These are phyloP conservation scores for Choricystis sp. DNA, from an alignment of 139 green algal species.

Conservation along the genomic window DNA sequence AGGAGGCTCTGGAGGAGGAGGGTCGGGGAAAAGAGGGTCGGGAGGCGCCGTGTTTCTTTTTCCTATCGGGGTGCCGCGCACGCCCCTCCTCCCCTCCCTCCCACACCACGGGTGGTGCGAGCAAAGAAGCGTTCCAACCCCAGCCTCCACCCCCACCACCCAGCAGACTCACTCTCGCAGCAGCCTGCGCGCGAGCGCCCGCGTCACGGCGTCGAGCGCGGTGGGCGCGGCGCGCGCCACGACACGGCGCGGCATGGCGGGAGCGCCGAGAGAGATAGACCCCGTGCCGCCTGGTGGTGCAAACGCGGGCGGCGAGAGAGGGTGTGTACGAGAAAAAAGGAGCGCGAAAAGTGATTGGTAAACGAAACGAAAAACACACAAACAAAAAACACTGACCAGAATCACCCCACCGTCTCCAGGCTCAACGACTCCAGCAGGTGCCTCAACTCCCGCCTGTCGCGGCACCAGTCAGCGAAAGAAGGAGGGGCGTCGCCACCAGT, in stretches of 20 bases:
- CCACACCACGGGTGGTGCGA: no score
- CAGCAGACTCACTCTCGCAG: no score
- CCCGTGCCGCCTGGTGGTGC: no score
- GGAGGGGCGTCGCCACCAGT: background rate
- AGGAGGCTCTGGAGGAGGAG: background rate
- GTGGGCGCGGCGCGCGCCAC: no score
- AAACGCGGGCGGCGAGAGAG: background rate
- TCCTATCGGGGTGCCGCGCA: no score
- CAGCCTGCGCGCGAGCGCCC: no score
- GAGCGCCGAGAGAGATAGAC: no score
- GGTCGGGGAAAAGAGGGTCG: background rate
- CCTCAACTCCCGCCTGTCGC: slow-evolving; percentile 32
- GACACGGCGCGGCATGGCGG: no score
- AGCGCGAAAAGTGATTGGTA: background rate
- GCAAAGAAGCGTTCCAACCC: no score
- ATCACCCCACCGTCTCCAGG: background rate
- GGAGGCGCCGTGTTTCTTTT: background rate
- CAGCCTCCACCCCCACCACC: no score
- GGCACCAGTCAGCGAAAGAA: slow-evolving; percentile 37
- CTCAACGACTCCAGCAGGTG: slow-evolving; percentile 26
- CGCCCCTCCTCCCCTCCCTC: no score
- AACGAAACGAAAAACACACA: background rate
- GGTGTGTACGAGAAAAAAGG: background rate
- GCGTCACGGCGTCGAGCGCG: no score
- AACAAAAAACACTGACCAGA: background rate